Percentiles rank a stretch among this genome's conserved stretches.
Evolutionary conservation across 1,139 yeast genomes (phyloP).

Genomic region (Ogataea hybrid): DNA sequence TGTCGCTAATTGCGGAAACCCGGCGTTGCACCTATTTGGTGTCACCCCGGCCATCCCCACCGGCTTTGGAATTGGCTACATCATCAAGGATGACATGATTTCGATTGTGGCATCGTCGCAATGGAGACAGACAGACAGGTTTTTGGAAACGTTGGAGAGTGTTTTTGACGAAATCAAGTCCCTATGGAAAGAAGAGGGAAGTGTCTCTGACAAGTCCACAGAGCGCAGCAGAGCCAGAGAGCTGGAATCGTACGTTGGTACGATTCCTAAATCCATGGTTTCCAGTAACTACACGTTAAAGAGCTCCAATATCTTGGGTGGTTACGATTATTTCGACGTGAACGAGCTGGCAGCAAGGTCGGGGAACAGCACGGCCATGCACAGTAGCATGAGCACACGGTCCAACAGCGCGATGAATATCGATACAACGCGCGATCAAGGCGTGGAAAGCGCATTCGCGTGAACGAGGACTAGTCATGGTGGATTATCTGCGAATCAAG

Average conservation of each 20-base stretch:
- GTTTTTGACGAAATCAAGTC: slow-evolving; percentile 54
- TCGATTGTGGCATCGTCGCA: slow-evolving; percentile 67
- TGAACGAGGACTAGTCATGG: slow-evolving; percentile 22
- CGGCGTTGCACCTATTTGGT: slow-evolving; percentile 71
- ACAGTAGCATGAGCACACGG: slow-evolving; percentile 25
- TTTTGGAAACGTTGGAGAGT: slow-evolving; percentile 59
- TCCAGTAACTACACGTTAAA: slow-evolving; percentile 27
- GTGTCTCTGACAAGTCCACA: slow-evolving; percentile 7
- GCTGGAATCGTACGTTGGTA: slow-evolving; percentile 23
- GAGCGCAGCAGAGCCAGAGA: slow-evolving; percentile 27
- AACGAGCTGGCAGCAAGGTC: slow-evolving; percentile 47
- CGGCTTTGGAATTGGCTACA: slow-evolving; percentile 78
- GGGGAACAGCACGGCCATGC: slow-evolving; percentile 25
- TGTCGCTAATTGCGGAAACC: slow-evolving; percentile 72
- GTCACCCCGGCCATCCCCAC: slow-evolving; percentile 73
- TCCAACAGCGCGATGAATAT: slow-evolving; percentile 23
- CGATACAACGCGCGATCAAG: slow-evolving; percentile 14
- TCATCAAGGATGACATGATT: slow-evolving; percentile 63
- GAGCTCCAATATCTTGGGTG: slow-evolving; percentile 47
- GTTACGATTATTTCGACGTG: slow-evolving; percentile 75
- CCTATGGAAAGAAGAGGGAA: slow-evolving; percentile 40
- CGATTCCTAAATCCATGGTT: slow-evolving; percentile 33
- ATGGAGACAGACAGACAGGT: slow-evolving; percentile 69
- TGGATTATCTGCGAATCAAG: slow-evolving; percentile 37
- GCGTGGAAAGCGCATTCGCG: slow-evolving; percentile 24